Percentiles rank a stretch among this genome's conserved stretches.
phyloP scores from a whole-genome alignment of 257 asterid species.

The Ligustrum vulgare region DNA sequence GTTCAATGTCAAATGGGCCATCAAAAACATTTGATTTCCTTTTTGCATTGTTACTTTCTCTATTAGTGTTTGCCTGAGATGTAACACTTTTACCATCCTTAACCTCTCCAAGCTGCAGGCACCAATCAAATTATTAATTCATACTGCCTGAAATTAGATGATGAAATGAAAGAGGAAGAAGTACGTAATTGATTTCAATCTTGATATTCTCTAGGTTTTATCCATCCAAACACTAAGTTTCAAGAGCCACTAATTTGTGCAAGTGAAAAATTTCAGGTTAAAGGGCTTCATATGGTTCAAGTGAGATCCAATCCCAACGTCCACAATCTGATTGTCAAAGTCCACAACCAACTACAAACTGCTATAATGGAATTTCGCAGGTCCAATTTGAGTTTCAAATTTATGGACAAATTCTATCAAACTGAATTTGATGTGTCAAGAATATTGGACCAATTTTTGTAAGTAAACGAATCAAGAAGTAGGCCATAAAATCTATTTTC shows the following conservation, averaged over 20 bases:
- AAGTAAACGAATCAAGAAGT: background rate
- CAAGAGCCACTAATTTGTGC: background rate
- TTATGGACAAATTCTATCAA: background rate
- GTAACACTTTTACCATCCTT: conserved; percentile 42
- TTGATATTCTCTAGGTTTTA: background rate
- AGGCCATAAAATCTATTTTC: background rate
- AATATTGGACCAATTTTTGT: background rate
- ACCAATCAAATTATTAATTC: conserved; percentile 22
- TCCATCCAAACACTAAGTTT: background rate
- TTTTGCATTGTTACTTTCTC: conserved; percentile 23
- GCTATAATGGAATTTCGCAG: background rate
- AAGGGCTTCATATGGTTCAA: background rate
- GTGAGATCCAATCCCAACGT: background rate
- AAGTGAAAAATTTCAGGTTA: background rate
- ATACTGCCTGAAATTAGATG: background rate
- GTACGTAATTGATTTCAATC: background rate
- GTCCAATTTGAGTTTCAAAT: background rate
- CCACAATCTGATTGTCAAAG: background rate
- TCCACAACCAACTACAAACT: background rate
- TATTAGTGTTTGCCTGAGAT: conserved; percentile 24
- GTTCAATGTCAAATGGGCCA: conserved; percentile 60
- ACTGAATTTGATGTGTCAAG: background rate
- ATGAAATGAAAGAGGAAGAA: background rate
- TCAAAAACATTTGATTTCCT: conserved; percentile 39
- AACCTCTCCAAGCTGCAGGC: conserved; percentile 67